Conservation (phyloP, 179 eudicot genomes). For the Patellifolia procumbens region DNA sequence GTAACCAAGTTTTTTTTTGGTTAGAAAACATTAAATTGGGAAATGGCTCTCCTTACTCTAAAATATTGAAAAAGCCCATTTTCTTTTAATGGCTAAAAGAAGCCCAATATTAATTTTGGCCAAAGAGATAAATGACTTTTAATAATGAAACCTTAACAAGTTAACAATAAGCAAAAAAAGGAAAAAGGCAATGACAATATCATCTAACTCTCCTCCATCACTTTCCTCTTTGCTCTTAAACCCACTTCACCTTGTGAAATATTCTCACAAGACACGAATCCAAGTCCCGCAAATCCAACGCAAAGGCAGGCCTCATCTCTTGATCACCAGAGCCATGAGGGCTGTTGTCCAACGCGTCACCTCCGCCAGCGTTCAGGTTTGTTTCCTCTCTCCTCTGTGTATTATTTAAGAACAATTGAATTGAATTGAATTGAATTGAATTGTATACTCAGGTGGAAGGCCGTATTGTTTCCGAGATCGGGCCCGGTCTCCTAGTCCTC, state of each 20-base stretch:
- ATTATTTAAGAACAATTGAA: no score
- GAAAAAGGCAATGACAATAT: constrained; percentile 12
- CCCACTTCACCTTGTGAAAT: constrained; percentile 11
- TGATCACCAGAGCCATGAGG: constrained; percentile 55
- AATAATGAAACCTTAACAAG: no score
- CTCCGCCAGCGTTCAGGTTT: constrained; percentile 88
- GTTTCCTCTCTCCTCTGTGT: no score
- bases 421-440: no score
- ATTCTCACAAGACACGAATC: constrained; percentile 4
- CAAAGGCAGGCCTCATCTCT: background rate
- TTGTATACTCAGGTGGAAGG: constrained; percentile 42
- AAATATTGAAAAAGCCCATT: no score
- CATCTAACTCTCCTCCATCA: constrained; percentile 4
- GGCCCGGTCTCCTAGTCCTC: constrained; percentile 82
- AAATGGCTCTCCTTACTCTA: no score
- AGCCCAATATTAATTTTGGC: no score
- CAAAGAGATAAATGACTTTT: no score
- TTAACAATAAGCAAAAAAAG: background rate
- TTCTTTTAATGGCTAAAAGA: no score
- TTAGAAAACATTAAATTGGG: no score
- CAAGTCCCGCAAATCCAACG: constrained; percentile 6
- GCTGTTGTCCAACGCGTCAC: constrained; percentile 86
- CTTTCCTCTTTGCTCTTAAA: constrained; percentile 11
- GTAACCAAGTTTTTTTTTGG: no score
- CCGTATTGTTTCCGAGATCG: constrained; percentile 73